Evolutionary conservation across 257 asterid genomes (phyloP).

Genomic region (Forsythia viridissima): DNA sequence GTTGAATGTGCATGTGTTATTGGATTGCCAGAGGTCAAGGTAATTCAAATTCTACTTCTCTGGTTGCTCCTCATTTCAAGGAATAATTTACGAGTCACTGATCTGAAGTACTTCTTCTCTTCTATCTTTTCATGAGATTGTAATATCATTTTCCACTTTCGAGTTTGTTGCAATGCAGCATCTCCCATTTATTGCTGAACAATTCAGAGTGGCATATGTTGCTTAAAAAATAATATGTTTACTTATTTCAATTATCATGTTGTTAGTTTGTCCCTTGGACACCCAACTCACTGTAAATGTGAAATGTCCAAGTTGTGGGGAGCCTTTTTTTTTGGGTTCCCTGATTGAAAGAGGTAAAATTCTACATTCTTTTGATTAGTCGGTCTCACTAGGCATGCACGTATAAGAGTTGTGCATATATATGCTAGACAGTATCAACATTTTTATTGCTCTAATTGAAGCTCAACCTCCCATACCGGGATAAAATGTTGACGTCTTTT

Average conservation of each 20-base stretch:
- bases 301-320: not conserved
- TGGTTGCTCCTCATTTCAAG: not conserved
- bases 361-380: not conserved
- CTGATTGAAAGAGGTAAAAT: not conserved
- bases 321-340: too few relatives aligned
- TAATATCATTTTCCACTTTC: too few relatives aligned
- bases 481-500: not conserved
- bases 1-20: conserved; percentile 89
- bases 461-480: not conserved
- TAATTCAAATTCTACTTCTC: conserved; percentile 20
- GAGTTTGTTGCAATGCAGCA: not conserved
- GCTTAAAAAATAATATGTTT: not conserved
- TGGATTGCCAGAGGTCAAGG: conserved; percentile 84
- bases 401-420: not conserved
- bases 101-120: not conserved
- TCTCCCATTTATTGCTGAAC: not conserved
- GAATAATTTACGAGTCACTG: not conserved
- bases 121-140: not conserved
- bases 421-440: not conserved
- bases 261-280: not conserved
- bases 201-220: not conserved
- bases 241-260: not conserved
- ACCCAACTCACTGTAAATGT: not conserved
- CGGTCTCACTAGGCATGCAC: not conserved
- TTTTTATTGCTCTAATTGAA: not conserved